Base-by-base conservation (phyloP, 2,329 filamentous ascomycete species). In the Pyrenophora teres region DNA sequence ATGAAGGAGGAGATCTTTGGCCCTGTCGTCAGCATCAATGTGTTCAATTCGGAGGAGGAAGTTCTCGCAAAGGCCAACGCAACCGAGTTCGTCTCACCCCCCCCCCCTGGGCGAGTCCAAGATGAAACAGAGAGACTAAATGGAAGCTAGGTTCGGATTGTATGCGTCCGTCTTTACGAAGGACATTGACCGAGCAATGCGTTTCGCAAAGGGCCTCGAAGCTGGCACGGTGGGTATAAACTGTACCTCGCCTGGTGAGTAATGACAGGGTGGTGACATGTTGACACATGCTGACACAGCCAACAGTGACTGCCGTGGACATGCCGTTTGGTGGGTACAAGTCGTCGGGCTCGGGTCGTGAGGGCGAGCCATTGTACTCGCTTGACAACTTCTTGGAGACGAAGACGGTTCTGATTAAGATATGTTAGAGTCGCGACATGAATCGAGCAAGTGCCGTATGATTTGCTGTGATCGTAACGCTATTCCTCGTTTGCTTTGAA, bases 1-100 rank as follows among this genome's bases (percentile, higher is more conserved):
- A 93, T 93, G 80, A 84, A 79, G 59, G 87, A 93, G 74, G 90
- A 94, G 74, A 88, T 94, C 63, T 94, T 94, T 59, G 90, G 90
- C 1, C 90, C 90, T 1, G 90, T 93, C 10, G 81, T 94, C 21
- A 88, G 92, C 54, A 91, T 88, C 77, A 80, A 93, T 56, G 87
- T 89, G 65, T 87, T 88, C 39, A 83, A 86, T 35, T 89, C 87
- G 3, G 82, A 93, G 46, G 87, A 92, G 64, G 88, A 90, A 44
- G 89, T 89, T 16, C 85, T 93, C 61, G 83, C 87, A 18, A 80
- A 92, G 57, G 91, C 93, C 76, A 94, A 94, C 78, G 79, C 78
- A 55, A 93, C 93, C 74, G 88, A 92, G 74, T 62, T 38, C 46
- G 59, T 57, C 36, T 37, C 32, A 40, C 13, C 18, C 36, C 19